These are phyloP conservation scores for Fusarium sp. DNA, from an alignment of 2,329 filamentous ascomycete species.

Conservation along the genomic window DNA sequence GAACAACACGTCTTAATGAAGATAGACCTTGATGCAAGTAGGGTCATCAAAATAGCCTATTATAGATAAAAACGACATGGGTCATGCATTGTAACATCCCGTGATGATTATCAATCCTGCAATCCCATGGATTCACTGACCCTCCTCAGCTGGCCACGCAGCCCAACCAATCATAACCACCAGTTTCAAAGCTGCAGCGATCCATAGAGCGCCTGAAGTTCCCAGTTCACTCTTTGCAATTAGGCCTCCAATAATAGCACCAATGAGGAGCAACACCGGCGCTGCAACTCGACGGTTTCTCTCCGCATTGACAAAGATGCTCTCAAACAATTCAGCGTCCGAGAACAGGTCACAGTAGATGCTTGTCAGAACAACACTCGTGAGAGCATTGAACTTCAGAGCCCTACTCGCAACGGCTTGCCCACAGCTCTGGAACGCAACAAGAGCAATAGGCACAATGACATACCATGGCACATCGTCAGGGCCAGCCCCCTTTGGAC, in stretches of 20 bases:
- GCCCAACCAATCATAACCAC: slow-evolving; percentile 68
- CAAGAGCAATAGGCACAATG: slow-evolving; percentile 72
- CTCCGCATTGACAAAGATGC: slow-evolving; percentile 56
- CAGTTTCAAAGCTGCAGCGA: slow-evolving; percentile 67
- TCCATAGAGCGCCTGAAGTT: slow-evolving; percentile 67
- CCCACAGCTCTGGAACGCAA: slow-evolving; percentile 81
- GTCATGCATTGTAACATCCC: not conserved
- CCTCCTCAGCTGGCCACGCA: slow-evolving; percentile 65
- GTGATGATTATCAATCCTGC: not conserved
- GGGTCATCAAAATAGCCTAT: not conserved
- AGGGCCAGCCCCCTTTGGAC: slow-evolving; percentile 52
- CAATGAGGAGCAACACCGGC: slow-evolving; percentile 60
- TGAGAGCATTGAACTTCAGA: slow-evolving; percentile 75
- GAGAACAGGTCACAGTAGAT: slow-evolving; percentile 85
- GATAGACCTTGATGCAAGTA: not conserved
- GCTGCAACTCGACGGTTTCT: slow-evolving; percentile 63
- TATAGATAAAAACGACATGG: not conserved
- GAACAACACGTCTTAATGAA: too few relatives aligned
- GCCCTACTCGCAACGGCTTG: slow-evolving; percentile 81
- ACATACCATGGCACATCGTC: slow-evolving; percentile 67
- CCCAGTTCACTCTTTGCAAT: slow-evolving; percentile 61
- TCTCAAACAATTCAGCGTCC: slow-evolving; percentile 62
- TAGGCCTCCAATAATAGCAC: slow-evolving; percentile 62
- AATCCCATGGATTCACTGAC: slow-evolving; percentile 10
- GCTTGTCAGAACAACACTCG: slow-evolving; percentile 82